These are phyloP conservation scores for Daldinia concentrica DNA, from an alignment of 495 filamentous ascomycete genomes.

Conservation along the genomic window DNA sequence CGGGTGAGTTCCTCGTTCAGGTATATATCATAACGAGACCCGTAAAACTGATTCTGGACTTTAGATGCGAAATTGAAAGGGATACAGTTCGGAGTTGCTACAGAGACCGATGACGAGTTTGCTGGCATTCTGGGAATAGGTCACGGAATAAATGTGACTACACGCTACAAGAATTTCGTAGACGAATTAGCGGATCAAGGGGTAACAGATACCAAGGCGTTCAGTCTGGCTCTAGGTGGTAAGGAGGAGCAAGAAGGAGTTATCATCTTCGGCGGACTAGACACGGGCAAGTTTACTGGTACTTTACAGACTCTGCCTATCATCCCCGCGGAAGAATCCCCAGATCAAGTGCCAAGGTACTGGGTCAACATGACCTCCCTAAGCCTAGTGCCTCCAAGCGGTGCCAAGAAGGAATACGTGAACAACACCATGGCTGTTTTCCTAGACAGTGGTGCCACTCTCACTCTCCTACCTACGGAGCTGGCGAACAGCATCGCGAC, in stretches of 20 bases:
- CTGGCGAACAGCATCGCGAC: slow-evolving; percentile 69
- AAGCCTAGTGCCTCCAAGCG: slow-evolving; percentile 57
- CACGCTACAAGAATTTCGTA: slow-evolving; percentile 56
- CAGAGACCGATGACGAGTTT: slow-evolving; percentile 51
- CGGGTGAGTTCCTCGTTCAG: slow-evolving; percentile 26
- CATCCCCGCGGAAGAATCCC: slow-evolving; percentile 55
- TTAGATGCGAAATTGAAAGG: slow-evolving; percentile 46
- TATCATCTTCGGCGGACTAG: slow-evolving; percentile 91
- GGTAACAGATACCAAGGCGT: slow-evolving; percentile 56
- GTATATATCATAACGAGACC: too few species aligned
- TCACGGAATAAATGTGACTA: slow-evolving; percentile 54
- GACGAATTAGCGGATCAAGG: slow-evolving; percentile 55
- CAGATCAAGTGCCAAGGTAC: slow-evolving; percentile 57
- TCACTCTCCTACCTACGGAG: slow-evolving; percentile 82
- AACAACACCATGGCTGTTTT: slow-evolving; percentile 70
- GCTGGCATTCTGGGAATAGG: slow-evolving; percentile 60
- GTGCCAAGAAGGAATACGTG: slow-evolving; percentile 54
- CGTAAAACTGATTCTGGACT: slow-evolving; percentile 6
- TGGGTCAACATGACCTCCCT: slow-evolving; percentile 72
- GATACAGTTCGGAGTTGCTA: slow-evolving; percentile 59
- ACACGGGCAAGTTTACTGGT: slow-evolving; percentile 84
- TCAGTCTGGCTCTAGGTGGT: slow-evolving; percentile 58
- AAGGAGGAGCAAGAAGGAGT: slow-evolving; percentile 67
- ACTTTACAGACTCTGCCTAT: slow-evolving; percentile 74
- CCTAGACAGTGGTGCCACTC: slow-evolving; percentile 87